Evolutionary conservation across 345 rosid genomes (phyloP).

Genomic region (Theobroma cacao): DNA sequence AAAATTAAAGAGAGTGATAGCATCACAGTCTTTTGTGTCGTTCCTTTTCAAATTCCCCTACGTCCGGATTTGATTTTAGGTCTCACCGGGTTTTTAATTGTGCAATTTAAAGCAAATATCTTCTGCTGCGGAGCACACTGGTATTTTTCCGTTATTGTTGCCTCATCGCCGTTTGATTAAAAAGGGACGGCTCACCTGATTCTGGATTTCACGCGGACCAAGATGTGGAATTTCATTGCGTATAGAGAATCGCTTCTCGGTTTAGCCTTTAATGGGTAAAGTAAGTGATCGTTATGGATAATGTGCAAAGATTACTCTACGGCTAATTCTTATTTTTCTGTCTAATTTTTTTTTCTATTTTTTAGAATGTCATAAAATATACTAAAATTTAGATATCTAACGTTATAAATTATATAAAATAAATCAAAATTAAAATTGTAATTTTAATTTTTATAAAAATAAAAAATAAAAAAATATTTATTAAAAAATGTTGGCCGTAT

Average conservation of each 20-base stretch:
- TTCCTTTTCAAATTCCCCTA: not conserved
- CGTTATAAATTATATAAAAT: too few species aligned
- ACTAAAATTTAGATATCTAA: too few species aligned
- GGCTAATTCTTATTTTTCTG: too few species aligned
- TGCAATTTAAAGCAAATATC: not conserved
- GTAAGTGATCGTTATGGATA: constrained; percentile 2
- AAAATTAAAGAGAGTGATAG: not conserved
- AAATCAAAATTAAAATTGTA: too few species aligned
- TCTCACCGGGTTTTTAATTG: not conserved
- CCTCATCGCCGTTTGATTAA: not conserved
- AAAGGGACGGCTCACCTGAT: constrained; percentile 2
- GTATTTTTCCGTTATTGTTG: not conserved
- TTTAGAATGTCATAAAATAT: not conserved
- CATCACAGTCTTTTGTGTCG: constrained; percentile 7
- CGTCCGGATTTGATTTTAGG: not conserved
- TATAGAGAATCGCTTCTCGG: not conserved
- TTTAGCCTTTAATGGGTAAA: not conserved
- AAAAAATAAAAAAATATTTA: too few species aligned
- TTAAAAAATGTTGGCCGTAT: too few species aligned
- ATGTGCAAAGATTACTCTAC: not conserved
- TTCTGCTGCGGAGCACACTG: not conserved
- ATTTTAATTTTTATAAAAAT: too few species aligned
- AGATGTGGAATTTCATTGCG: not conserved
- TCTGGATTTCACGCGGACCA: not conserved
- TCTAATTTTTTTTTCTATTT: too few species aligned